These are phyloP conservation scores for Sordaria brevicollis DNA, from an alignment of 495 filamentous ascomycete genomes.

Conservation along the genomic window DNA sequence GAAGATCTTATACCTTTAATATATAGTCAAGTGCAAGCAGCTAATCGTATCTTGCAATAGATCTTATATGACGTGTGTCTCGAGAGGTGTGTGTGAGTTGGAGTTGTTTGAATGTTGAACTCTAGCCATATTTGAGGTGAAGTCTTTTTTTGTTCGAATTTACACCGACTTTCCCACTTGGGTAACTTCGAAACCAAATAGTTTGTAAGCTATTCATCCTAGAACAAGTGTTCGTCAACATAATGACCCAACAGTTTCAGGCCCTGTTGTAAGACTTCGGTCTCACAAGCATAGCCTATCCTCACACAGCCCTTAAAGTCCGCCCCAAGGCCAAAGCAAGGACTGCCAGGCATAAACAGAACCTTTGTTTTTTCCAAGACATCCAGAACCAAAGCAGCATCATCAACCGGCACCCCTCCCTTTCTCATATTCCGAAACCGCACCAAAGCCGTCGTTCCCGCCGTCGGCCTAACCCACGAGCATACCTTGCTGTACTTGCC, in stretches of 20 bases:
- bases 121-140: background rate
- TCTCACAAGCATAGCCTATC: slow-evolving; percentile 69
- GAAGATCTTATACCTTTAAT: background rate
- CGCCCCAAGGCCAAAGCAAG: slow-evolving; percentile 58
- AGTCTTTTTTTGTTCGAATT: background rate
- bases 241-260: slow-evolving; percentile 52
- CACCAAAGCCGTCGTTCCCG: slow-evolving; percentile 76
- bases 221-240: slow-evolving; percentile 30
- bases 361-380: slow-evolving; percentile 62
- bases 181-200: background rate
- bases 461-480: slow-evolving; percentile 64
- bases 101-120: background rate
- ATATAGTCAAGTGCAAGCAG: background rate
- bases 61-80: background rate
- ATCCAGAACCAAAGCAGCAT: slow-evolving; percentile 59
- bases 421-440: slow-evolving; percentile 41
- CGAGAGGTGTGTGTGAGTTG: background rate
- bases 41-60: background rate
- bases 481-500: slow-evolving; percentile 48
- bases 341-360: slow-evolving; percentile 67
- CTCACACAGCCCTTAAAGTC: slow-evolving; percentile 74
- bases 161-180: background rate
- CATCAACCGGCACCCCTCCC: slow-evolving; percentile 58
- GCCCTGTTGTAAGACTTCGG: slow-evolving; percentile 56
- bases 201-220: background rate